Conservation (phyloP, 306 rosid species). For the Fragaria iinumae region DNA sequence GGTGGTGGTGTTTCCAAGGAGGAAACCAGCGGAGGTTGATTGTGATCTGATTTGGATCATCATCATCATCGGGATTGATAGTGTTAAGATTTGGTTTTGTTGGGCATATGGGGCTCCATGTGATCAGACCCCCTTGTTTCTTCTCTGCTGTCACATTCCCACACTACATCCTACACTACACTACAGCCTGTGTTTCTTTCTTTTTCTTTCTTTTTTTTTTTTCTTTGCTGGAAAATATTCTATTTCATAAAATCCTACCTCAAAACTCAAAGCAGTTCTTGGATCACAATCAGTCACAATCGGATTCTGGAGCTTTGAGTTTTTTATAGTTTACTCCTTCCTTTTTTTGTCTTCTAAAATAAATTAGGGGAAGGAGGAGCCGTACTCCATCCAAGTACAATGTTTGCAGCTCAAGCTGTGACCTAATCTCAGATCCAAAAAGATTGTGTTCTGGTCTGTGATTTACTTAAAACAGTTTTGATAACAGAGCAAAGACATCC, state of each 20-base stretch:
- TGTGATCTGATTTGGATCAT: not conserved
- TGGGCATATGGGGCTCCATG: conserved; percentile 92
- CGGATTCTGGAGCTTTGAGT: not conserved
- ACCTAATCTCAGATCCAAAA: not conserved
- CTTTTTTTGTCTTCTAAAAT: not conserved
- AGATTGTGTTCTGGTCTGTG: not conserved
- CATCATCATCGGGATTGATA: conserved; percentile 58
- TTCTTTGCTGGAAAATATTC: not conserved
- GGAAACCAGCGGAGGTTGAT: conserved; percentile 60
- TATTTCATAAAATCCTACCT: not conserved
- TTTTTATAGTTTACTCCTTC: not conserved
- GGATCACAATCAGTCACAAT: conserved; percentile 21
- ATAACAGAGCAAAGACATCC: too few relatives aligned
- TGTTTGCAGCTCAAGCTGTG: not conserved
- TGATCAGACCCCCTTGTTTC: conserved; percentile 43
- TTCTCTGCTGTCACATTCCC: conserved; percentile 50
- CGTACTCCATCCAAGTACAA: conserved; percentile 34
- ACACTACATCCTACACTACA: conserved; percentile 36
- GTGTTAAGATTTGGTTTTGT: conserved; percentile 47
- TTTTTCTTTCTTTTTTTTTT: not conserved
- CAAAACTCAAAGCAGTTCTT: conserved; percentile 11
- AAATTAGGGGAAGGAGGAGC: conserved; percentile 2
- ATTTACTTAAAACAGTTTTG: not conserved
- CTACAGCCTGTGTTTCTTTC: not conserved
- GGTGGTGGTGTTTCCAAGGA: conserved; percentile 81